Conservation (phyloP, 23 red algal genomes). For the Pyropia yezoensis region DNA sequence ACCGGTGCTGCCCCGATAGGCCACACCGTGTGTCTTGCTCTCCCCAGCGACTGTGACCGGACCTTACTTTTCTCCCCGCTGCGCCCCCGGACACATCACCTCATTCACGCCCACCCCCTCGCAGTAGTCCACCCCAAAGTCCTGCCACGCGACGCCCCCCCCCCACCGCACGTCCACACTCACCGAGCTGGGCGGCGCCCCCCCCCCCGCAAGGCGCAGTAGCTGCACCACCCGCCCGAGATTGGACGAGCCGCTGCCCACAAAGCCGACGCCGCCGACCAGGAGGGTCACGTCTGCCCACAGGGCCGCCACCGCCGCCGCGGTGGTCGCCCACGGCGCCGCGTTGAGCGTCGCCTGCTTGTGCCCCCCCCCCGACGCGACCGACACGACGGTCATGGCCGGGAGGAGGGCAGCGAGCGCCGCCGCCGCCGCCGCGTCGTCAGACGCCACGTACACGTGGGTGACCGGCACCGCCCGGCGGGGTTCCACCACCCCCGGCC, state of each 20-base stretch:
- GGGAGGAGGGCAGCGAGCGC: slow-evolving; percentile 15
- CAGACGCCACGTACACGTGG: slow-evolving; percentile 38
- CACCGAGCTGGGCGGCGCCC: slow-evolving; percentile 8
- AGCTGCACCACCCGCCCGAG: slow-evolving; percentile 47
- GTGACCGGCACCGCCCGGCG: no score
- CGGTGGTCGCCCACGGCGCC: slow-evolving; percentile 8
- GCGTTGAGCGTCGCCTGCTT: slow-evolving; percentile 15
- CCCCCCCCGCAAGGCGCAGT: slow-evolving; percentile 8
- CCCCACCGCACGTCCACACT: slow-evolving; percentile 50
- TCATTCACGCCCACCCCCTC: slow-evolving; percentile 10
- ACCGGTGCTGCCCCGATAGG: no score
- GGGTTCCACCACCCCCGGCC: no score
- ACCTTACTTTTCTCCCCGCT: no score
- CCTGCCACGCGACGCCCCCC: slow-evolving; percentile 47
- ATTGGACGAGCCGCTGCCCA: slow-evolving; percentile 58
- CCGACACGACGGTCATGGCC: slow-evolving; percentile 12
- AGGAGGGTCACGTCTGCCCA: slow-evolving; percentile 43
- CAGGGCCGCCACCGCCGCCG: slow-evolving; percentile 16
- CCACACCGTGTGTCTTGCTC: no score
- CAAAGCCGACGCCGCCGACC: slow-evolving; percentile 15
- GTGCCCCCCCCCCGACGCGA: slow-evolving; percentile 22
- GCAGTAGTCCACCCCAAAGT: slow-evolving; percentile 49
- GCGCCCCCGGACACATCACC: slow-evolving; percentile 4
- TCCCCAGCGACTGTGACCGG: no score
- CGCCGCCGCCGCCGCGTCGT: slow-evolving; percentile 21